Evolutionary conservation across 2,329 filamentous ascomycete genomes (phyloP).

Genomic region (Boeremia exigua): DNA sequence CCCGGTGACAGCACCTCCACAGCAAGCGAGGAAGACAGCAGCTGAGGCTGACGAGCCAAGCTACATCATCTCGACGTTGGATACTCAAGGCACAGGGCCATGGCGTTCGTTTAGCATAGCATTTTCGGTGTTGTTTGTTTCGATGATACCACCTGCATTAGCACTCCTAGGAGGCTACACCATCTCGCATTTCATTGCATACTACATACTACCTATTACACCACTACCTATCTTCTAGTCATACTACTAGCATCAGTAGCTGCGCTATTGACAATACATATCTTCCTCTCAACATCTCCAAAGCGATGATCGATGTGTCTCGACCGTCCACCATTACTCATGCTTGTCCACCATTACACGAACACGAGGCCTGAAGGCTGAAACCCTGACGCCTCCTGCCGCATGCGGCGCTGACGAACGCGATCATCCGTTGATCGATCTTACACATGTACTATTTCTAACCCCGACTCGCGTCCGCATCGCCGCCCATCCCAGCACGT

Average conservation of each 20-base stretch:
- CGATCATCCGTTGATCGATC: constrained; percentile 1
- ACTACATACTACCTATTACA: constrained; percentile 1
- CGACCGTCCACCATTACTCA: background rate
- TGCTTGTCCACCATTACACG: background rate
- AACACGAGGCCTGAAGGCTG: background rate
- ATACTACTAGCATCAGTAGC: constrained; percentile 15
- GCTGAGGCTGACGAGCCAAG: constrained; percentile 17
- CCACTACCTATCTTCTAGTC: constrained; percentile 13
- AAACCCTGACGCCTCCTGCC: constrained; percentile 1
- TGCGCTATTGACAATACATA: constrained; percentile 19
- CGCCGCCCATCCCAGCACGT: too few species aligned
- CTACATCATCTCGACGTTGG: constrained; percentile 4
- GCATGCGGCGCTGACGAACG: background rate
- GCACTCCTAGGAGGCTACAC: constrained; percentile 8
- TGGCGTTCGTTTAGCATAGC: constrained; percentile 28
- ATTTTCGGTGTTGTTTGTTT: constrained; percentile 38
- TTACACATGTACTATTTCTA: background rate
- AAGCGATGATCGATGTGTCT: background rate
- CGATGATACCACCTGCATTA: constrained; percentile 34
- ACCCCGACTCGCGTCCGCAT: background rate
- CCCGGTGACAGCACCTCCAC: constrained; percentile 29
- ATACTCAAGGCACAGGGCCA: constrained; percentile 17
- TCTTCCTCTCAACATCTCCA: background rate
- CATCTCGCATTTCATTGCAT: constrained; percentile 10
- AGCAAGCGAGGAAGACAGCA: constrained; percentile 39